A percentile compares a stretch with the other conserved stretches of the same genome.
phyloP scores from a whole-genome alignment of 176 grass and related monocot genomes.

The Stipa capillata region DNA sequence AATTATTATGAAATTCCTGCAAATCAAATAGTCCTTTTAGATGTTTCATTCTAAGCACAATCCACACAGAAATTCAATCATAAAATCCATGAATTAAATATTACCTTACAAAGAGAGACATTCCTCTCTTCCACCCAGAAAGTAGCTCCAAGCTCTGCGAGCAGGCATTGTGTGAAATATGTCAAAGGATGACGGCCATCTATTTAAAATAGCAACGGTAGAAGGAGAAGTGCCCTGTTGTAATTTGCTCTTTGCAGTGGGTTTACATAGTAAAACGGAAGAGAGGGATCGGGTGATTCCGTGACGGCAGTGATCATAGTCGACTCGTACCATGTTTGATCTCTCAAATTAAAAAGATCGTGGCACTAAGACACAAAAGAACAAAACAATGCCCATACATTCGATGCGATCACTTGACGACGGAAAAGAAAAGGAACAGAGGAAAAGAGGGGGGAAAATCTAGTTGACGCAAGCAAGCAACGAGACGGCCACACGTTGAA shows the following conservation, averaged over 20 bases:
- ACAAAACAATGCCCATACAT: not conserved
- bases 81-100: no score
- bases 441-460: not conserved
- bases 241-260: not conserved
- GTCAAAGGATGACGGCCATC: not conserved
- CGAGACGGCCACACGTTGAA: constrained; percentile 75
- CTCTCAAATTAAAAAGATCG: not conserved
- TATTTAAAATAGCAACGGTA: not conserved
- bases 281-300: not conserved
- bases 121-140: no score
- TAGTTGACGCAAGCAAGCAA: not conserved
- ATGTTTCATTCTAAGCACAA: not conserved
- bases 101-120: no score
- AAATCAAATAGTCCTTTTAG: no score
- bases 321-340: not conserved
- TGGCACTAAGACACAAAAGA: not conserved
- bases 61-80: not conserved
- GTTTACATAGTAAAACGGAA: not conserved
- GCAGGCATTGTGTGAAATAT: no score
- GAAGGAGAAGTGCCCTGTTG: not conserved
- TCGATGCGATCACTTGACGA: not conserved
- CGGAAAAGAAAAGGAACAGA: not conserved
- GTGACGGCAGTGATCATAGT: not conserved
- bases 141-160: no score
- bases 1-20: no score